These are phyloP conservation scores for Lolium rigidum DNA, from an alignment of 176 grass and related monocot genomes.

Conservation along the genomic window DNA sequence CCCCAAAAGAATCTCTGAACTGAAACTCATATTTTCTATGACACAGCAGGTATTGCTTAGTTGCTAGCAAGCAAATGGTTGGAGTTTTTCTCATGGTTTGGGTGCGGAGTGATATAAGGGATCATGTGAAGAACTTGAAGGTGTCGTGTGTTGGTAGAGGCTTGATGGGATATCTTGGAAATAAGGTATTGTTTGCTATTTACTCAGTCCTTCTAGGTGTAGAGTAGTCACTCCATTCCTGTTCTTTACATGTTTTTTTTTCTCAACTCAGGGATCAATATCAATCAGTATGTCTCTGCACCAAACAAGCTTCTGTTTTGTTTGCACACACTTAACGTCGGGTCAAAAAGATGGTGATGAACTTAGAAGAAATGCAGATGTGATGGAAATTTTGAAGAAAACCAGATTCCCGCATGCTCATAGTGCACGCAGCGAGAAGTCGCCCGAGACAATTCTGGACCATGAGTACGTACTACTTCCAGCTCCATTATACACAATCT, in stretches of 20 bases:
- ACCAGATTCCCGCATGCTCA: slow-evolving; percentile 85
- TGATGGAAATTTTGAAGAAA: slow-evolving; percentile 85
- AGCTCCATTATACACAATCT: background rate
- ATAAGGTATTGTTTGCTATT: slow-evolving; percentile 61
- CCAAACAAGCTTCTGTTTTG: slow-evolving; percentile 96
- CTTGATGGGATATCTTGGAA: slow-evolving; percentile 97
- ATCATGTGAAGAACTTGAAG: slow-evolving; percentile 90
- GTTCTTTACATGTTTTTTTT: background rate
- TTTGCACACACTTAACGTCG: slow-evolving; percentile 95
- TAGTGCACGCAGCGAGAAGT: slow-evolving; percentile 65
- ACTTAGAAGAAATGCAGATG: slow-evolving; percentile 86
- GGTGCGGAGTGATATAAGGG: slow-evolving; percentile 87
- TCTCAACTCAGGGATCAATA: slow-evolving; percentile 77
- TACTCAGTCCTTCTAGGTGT: slow-evolving; percentile 7
- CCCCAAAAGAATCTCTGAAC: background rate
- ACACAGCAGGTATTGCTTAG: slow-evolving; percentile 77
- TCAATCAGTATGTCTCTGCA: slow-evolving; percentile 95
- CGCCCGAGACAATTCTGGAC: slow-evolving; percentile 81
- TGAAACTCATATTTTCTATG: slow-evolving; percentile 36
- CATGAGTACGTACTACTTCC: slow-evolving; percentile 68
- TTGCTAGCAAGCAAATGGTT: slow-evolving; percentile 98
- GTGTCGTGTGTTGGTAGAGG: slow-evolving; percentile 96
- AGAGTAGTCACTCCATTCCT: background rate
- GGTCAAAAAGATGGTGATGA: slow-evolving; percentile 93
- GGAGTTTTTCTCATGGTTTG: slow-evolving; percentile 95